Evolutionary conservation across 1,139 yeast genomes (phyloP).

Genomic region (Blastobotrys buckinghamii): DNA sequence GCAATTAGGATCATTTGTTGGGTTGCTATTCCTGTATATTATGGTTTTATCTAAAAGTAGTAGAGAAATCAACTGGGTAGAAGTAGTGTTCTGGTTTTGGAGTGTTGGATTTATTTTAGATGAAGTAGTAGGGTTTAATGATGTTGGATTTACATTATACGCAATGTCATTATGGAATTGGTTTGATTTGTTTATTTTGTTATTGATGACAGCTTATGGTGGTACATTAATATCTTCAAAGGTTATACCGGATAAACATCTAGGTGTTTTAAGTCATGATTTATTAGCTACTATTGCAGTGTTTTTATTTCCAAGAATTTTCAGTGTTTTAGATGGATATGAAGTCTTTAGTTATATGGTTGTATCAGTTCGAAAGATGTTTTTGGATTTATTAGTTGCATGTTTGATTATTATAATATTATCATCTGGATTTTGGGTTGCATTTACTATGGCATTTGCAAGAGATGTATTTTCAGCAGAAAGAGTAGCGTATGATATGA

Average conservation of each 20-base stretch:
- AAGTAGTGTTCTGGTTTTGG: constrained; percentile 33
- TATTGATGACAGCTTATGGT: constrained; percentile 29
- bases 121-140: constrained; percentile 34
- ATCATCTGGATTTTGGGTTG: constrained; percentile 54
- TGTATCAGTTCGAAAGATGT: constrained; percentile 49
- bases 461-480: constrained; percentile 40
- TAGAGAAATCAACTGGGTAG: constrained; percentile 24
- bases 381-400: constrained; percentile 49
- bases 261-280: constrained; percentile 34
- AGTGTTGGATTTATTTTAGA: constrained; percentile 36
- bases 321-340: constrained; percentile 50
- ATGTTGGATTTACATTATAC: constrained; percentile 35
- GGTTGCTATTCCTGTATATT: constrained; percentile 32
- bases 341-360: constrained; percentile 50
- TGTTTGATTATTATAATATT: constrained; percentile 46
- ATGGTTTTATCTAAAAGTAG: constrained; percentile 29
- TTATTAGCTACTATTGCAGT: constrained; percentile 48
- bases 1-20: constrained; percentile 37
- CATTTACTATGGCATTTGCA: constrained; percentile 49
- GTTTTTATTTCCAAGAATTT: constrained; percentile 48
- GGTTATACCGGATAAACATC: neutral
- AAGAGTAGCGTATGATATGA: constrained; percentile 49
- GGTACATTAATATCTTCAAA: constrained; percentile 10
- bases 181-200: constrained; percentile 32
- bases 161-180: constrained; percentile 37